Evolutionary conservation across 177 flowering plant genomes (phyloP), one percentile per base, ranked within the genome.

Genomic region (Telopea speciosissima): DNA sequence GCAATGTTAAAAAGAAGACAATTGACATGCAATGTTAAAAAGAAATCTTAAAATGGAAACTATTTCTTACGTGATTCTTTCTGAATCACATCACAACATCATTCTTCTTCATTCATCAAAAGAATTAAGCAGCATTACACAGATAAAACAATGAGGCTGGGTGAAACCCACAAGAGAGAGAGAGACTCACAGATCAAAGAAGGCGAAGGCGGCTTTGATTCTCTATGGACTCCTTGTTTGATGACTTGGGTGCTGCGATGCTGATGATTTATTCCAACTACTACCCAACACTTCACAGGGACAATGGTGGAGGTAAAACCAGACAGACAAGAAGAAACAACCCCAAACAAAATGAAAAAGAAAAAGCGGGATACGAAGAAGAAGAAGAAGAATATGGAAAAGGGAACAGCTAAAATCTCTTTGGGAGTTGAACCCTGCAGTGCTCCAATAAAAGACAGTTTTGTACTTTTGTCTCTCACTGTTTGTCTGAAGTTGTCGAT

Each of bases 371-470:
- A n/a, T n/a, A 40, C 28, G 74, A 24, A 56, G 63, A 63, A 70
- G 74, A 21, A 16, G 52, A 70, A 24, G 24, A 4, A 26, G n/a
- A n/a, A n/a, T n/a, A n/a, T n/a, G n/a, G n/a, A 58, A 49, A 26
- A 42, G 5, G 12, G 21, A 44, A 76, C 63, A 28, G 31, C 31
- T 56, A 68, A 59, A 68, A 21, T 62, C 85, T 62, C 85, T 84
- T 85, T 78, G 90, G 86, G 82, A 85, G 77, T 79, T 79, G 90
- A 81, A 82, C 68, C 67, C 54, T 54, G 10, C 65, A 62, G 22
- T 66, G 23, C 31, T 28, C 24, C 21, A 25, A 59, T 24, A 22
- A 28, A 28, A 22, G n/a, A 58, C 23, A 58, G 61, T 58, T 36
- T 63, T 70, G 63, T 36, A 10, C 59, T 69, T 72, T 66, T 36